A percentile compares a stretch with the other conserved stretches of the same genome.
These are phyloP conservation scores for Nematodospora anomalae DNA, from an alignment of 1,139 yeast genomes.

Conservation along the genomic window DNA sequence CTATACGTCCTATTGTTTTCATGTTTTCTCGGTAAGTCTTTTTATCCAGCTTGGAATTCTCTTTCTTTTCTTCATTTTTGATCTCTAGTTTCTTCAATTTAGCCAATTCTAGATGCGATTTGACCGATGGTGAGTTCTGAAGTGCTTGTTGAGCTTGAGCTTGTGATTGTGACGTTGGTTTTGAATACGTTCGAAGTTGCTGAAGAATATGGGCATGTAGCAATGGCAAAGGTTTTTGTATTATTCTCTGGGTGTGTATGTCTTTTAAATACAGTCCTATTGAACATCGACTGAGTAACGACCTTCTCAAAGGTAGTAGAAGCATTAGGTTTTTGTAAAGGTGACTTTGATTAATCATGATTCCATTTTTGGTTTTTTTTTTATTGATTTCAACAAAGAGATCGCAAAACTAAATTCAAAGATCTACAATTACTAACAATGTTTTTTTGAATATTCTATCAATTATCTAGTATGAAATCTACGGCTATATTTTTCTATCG, in stretches of 20 bases:
- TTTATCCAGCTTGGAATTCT: slow-evolving; percentile 23
- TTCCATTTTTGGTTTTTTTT: too few relatives aligned
- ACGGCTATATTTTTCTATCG: slow-evolving; percentile 53
- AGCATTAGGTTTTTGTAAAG: too few relatives aligned
- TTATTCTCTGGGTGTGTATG: neutral
- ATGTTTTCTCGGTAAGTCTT: slow-evolving; percentile 37
- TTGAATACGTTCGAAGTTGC: slow-evolving; percentile 1
- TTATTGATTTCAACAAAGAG: too few relatives aligned
- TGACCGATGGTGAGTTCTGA: slow-evolving; percentile 23
- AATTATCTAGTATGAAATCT: too few relatives aligned
- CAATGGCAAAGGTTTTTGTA: neutral
- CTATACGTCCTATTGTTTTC: slow-evolving; percentile 37
- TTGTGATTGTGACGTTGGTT: neutral
- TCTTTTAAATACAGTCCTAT: neutral
- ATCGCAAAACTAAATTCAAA: neutral
- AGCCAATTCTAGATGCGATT: slow-evolving; percentile 32
- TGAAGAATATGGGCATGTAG: neutral
- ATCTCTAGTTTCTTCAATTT: slow-evolving; percentile 26
- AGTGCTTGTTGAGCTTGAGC: neutral
- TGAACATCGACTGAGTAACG: neutral
- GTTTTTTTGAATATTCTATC: too few relatives aligned
- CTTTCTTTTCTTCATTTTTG: slow-evolving; percentile 36
- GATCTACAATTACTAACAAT: too few relatives aligned
- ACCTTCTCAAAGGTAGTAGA: neutral
- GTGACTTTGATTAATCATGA: too few relatives aligned